phyloP scores from a whole-genome alignment of 2,329 filamentous ascomycete genomes.

The Karstenula rhodostoma region DNA sequence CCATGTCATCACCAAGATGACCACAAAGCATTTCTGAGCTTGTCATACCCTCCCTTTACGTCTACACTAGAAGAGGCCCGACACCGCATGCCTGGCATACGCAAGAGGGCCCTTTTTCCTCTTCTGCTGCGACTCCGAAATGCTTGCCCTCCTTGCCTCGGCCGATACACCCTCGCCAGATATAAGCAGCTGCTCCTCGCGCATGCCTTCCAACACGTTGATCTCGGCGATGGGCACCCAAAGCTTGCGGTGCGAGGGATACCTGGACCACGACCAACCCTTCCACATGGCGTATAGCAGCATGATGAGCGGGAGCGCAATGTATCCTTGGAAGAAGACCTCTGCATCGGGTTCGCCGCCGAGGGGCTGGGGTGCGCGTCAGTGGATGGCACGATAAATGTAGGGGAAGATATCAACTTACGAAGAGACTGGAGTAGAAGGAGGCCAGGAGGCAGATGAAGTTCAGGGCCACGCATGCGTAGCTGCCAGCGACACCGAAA shows the following conservation, averaged over 20 bases:
- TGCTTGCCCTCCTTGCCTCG: constrained; percentile 6
- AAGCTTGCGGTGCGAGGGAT: constrained; percentile 30
- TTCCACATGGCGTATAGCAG: constrained; percentile 60
- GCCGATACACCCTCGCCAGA: constrained; percentile 4
- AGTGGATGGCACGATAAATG: not conserved
- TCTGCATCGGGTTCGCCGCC: constrained; percentile 43
- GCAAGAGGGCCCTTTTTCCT: constrained; percentile 1
- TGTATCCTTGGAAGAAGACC: constrained; percentile 55
- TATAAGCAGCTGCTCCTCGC: constrained; percentile 23
- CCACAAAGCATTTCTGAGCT: not conserved
- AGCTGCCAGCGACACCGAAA: constrained; percentile 49
- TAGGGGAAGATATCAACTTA: constrained; percentile 2
- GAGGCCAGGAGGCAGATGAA: constrained; percentile 47
- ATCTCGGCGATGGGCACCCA: constrained; percentile 41
- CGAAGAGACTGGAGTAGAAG: constrained; percentile 44
- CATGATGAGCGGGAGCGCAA: constrained; percentile 54
- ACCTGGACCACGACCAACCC: constrained; percentile 34
- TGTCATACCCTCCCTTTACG: not conserved
- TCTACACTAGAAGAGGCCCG: not conserved
- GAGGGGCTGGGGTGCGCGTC: constrained; percentile 27
- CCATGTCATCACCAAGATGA: too few species aligned
- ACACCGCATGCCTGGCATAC: not conserved
- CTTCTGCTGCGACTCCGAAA: not conserved
- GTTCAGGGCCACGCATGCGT: constrained; percentile 43
- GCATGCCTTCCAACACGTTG: constrained; percentile 42